Percentiles rank a stretch among this genome's conserved stretches.
Evolutionary conservation across 148 eudicot genomes (phyloP).

Genomic region (Vaccinium darrowii): DNA sequence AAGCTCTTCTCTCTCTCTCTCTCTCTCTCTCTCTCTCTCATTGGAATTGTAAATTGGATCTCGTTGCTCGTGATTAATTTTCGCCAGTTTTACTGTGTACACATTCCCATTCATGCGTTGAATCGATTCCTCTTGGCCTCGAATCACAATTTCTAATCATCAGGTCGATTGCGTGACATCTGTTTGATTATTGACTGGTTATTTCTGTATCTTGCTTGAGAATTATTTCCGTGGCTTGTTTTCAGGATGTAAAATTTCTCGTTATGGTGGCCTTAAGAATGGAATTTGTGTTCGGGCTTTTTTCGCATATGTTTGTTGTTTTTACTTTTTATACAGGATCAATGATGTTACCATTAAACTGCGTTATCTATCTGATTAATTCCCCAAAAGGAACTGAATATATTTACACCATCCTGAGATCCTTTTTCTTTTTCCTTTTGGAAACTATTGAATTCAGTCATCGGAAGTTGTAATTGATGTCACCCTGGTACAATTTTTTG

Average conservation of each 20-base stretch:
- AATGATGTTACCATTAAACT: constrained; percentile 11
- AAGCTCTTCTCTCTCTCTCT: too few species aligned
- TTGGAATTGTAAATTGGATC: neutral
- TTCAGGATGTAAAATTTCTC: neutral
- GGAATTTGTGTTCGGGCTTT: neutral
- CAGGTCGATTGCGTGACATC: neutral
- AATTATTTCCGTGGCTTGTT: neutral
- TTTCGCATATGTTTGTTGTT: neutral
- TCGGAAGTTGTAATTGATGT: too few species aligned
- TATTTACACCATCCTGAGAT: constrained; percentile 13
- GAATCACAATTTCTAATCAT: neutral
- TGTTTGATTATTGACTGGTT: neutral
- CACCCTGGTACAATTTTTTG: neutral
- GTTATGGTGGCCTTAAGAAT: neutral
- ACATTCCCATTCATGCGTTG: neutral
- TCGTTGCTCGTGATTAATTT: neutral
- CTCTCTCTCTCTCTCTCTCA: too few species aligned
- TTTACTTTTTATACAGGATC: constrained; percentile 2
- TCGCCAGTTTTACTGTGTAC: neutral
- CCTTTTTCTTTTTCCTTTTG: too few species aligned
- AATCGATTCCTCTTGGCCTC: neutral
- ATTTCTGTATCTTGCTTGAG: neutral
- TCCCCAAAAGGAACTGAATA: constrained; percentile 11
- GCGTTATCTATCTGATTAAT: constrained; percentile 17
- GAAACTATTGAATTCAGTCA: too few species aligned